Percentiles rank a stretch among this genome's conserved stretches.
phyloP scores from a whole-genome alignment of 2,329 filamentous ascomycete species.

The Stenocarpella maydis region DNA sequence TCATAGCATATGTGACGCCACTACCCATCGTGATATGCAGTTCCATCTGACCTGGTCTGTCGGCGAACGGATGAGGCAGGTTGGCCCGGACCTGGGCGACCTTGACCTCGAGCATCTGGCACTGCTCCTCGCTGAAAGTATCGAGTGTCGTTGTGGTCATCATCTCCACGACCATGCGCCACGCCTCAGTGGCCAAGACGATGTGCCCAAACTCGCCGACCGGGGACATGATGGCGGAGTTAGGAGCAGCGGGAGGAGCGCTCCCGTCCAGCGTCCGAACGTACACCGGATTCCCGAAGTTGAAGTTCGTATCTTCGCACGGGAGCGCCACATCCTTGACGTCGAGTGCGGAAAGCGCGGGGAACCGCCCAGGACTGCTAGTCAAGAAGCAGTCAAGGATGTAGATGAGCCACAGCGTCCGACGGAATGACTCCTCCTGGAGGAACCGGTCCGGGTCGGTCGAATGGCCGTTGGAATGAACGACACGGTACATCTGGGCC shows the following conservation, averaged over 20 bases:
- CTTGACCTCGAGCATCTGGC: conserved; percentile 58
- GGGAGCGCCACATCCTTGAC: conserved; percentile 64
- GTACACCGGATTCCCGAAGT: conserved; percentile 66
- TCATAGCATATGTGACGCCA: conserved; percentile 69
- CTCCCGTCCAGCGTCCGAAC: conserved; percentile 62
- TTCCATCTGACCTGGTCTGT: conserved; percentile 68
- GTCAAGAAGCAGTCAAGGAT: conserved; percentile 70
- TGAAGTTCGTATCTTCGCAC: conserved; percentile 69
- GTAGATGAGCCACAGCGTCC: conserved; percentile 69
- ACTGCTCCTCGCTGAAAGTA: conserved; percentile 63
- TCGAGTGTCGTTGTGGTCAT: conserved; percentile 61
- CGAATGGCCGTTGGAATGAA: conserved; percentile 61
- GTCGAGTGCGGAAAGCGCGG: conserved; percentile 63
- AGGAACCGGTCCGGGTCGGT: conserved; percentile 66
- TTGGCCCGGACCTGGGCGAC: conserved; percentile 64
- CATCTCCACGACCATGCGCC: conserved; percentile 69
- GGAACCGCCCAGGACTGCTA: conserved; percentile 67
- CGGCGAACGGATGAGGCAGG: conserved; percentile 66
- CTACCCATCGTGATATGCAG: conserved; percentile 72
- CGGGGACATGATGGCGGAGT: conserved; percentile 53
- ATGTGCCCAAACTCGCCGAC: conserved; percentile 70
- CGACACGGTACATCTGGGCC: conserved; percentile 70
- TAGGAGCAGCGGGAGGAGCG: conserved; percentile 49
- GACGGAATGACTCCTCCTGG: conserved; percentile 67
- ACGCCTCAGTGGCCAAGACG: conserved; percentile 66